Evolutionary conservation across 2,329 filamentous ascomycete genomes (phyloP).

Genomic region (Talaromyces sp.): DNA sequence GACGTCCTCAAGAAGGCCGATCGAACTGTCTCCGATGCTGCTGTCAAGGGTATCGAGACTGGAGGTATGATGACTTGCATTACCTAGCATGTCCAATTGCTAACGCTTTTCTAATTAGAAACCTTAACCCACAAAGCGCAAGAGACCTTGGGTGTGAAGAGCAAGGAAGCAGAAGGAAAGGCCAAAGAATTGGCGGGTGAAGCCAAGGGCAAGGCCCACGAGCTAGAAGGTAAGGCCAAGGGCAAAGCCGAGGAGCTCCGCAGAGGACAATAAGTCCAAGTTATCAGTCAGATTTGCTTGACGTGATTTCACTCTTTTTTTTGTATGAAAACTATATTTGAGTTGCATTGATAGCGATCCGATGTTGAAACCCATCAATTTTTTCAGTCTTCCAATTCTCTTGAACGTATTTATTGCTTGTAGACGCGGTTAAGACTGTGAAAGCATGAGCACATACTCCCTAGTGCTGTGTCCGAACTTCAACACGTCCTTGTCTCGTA

Average conservation of each 20-base stretch:
- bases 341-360: conserved; percentile 11
- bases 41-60: conserved; percentile 61
- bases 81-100: not conserved
- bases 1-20: conserved; percentile 59
- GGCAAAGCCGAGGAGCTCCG: conserved; percentile 32
- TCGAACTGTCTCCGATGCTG: conserved; percentile 52
- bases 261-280: not conserved
- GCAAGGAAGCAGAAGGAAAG: conserved; percentile 48
- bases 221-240: conserved; percentile 29
- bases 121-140: conserved; percentile 48
- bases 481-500: conserved; percentile 84
- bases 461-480: conserved; percentile 82
- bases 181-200: conserved; percentile 37
- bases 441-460: conserved; percentile 94
- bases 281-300: not conserved
- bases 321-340: conserved; percentile 1
- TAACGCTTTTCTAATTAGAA: conserved; percentile 38
- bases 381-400: not conserved
- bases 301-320: not conserved
- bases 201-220: conserved; percentile 32
- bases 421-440: conserved; percentile 27
- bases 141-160: conserved; percentile 40
- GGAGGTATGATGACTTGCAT: conserved; percentile 50
- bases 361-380: not conserved
- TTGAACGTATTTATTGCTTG: not conserved